Evolutionary conservation across 208 protist species (phyloP).

Genomic region (Plasmodiophora brassicae): DNA sequence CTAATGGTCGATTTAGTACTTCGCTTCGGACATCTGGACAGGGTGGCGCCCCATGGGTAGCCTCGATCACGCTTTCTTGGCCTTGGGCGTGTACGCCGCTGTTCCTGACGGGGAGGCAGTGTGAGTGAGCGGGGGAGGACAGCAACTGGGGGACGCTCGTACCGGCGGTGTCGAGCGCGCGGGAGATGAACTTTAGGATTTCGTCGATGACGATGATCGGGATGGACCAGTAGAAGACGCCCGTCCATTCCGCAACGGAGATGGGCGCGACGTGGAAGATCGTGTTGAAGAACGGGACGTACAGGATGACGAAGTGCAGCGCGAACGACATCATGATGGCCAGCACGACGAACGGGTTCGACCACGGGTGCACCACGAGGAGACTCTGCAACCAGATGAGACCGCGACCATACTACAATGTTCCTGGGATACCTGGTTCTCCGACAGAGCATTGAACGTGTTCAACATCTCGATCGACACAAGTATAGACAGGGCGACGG

Average conservation of each 20-base stretch:
- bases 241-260: constrained; percentile 75
- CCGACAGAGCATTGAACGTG: constrained; percentile 83
- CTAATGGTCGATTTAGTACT: no score
- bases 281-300: constrained; percentile 73
- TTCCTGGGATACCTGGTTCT: constrained; percentile 68
- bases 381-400: constrained; percentile 25
- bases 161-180: no score
- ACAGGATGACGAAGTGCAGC: constrained; percentile 81
- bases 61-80: no score
- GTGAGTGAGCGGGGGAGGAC: no score
- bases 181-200: constrained; percentile 69
- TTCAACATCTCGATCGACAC: constrained; percentile 89
- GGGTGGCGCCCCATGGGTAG: no score
- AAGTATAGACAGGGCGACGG: constrained; percentile 80
- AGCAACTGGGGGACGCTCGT: no score
- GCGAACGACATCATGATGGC: constrained; percentile 72
- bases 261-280: constrained; percentile 78
- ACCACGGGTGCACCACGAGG: constrained; percentile 48
- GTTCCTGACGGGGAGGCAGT: no score
- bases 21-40: no score
- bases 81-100: no score
- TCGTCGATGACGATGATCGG: constrained; percentile 89
- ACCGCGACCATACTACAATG: constrained; percentile 36
- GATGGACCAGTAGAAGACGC: constrained; percentile 73
- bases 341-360: constrained; percentile 60